A percentile compares a stretch with the other conserved stretches of the same genome.
These are phyloP conservation scores for Diplocarpon rosae DNA, from an alignment of 2,329 filamentous ascomycete species.

Conservation along the genomic window DNA sequence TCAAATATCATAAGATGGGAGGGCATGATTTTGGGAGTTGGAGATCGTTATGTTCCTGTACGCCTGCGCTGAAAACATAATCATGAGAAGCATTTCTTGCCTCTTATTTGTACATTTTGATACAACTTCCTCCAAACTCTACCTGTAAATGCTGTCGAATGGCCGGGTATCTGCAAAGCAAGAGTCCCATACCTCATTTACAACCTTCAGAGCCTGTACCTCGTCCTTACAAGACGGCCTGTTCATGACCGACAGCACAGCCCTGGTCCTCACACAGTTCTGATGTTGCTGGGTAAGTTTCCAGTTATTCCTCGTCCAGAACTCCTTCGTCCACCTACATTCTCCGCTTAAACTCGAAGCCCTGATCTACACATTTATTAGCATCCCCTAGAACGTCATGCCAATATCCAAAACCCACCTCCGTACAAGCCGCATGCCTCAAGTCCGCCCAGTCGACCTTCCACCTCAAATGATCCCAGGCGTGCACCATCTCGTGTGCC, in stretches of 20 bases:
- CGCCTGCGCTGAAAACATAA: constrained; percentile 26
- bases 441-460: constrained; percentile 77
- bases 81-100: constrained; percentile 9
- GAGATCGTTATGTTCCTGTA: constrained; percentile 25
- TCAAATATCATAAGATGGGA: constrained; percentile 9
- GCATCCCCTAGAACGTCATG: constrained; percentile 1
- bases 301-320: constrained; percentile 77
- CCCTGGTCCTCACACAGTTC: constrained; percentile 74
- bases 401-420: constrained; percentile 43
- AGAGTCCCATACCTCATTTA: constrained; percentile 98
- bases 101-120: constrained; percentile 12
- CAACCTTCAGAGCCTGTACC: constrained; percentile 72
- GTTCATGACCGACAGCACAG: constrained; percentile 66
- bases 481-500: constrained; percentile 96
- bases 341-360: constrained; percentile 89
- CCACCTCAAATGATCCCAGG: constrained; percentile 85
- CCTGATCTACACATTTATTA: constrained; percentile 53
- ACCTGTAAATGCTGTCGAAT: constrained; percentile 94
- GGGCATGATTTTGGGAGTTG: constrained; percentile 23
- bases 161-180: constrained; percentile 90
- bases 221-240: constrained; percentile 76
- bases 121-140: constrained; percentile 15
- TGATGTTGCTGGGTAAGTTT: constrained; percentile 87
- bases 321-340: constrained; percentile 80
- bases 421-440: constrained; percentile 85